phyloP scores from a whole-genome alignment of 2,329 filamentous ascomycete genomes.

The Ophiocordyceps australis region DNA sequence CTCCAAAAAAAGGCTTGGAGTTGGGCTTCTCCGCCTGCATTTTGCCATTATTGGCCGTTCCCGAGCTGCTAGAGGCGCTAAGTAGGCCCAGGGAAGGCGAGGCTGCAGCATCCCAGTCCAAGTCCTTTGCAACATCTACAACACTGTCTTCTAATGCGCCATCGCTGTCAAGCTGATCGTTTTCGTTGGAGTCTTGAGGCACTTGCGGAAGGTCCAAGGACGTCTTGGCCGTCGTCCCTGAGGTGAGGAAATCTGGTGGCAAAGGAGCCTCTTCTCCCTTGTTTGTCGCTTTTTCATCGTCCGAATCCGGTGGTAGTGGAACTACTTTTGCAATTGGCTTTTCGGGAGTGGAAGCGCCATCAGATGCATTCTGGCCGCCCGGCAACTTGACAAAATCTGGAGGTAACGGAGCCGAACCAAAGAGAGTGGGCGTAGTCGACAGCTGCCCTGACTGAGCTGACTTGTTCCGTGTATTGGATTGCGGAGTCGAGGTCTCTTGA shows the following conservation, averaged over 20 bases:
- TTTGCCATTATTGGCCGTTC: too few relatives aligned
- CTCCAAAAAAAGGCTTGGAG: slow-evolving; percentile 34
- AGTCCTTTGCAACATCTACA: slow-evolving; percentile 44
- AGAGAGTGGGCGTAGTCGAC: too few relatives aligned
- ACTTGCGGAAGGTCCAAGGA: too few relatives aligned
- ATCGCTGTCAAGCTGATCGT: slow-evolving; percentile 21
- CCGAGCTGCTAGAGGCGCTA: too few relatives aligned
- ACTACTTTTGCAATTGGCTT: slow-evolving; percentile 7
- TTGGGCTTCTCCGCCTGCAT: too few relatives aligned
- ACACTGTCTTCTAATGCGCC: slow-evolving; percentile 39
- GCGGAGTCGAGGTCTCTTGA: too few relatives aligned
- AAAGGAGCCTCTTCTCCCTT: slow-evolving; percentile 13
- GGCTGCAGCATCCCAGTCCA: slow-evolving; percentile 37
- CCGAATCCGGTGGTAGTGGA: too few relatives aligned
- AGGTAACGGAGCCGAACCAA: slow-evolving; percentile 21
- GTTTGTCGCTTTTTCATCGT: too few relatives aligned
- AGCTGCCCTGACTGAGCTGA: too few relatives aligned
- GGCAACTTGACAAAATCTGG: slow-evolving; percentile 17
- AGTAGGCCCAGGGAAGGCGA: too few relatives aligned
- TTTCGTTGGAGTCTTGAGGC: slow-evolving; percentile 23
- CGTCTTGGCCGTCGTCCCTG: slow-evolving; percentile 4
- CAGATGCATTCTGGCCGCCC: slow-evolving; percentile 4
- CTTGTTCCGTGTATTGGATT: too few relatives aligned
- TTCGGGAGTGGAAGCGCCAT: slow-evolving; percentile 11
- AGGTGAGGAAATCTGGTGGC: slow-evolving; percentile 12